A percentile compares a stretch with the other conserved stretches of the same genome.
Evolutionary conservation across 768 basidiomycete genomes (phyloP).

Genomic region (Hirschioporus abietinus): DNA sequence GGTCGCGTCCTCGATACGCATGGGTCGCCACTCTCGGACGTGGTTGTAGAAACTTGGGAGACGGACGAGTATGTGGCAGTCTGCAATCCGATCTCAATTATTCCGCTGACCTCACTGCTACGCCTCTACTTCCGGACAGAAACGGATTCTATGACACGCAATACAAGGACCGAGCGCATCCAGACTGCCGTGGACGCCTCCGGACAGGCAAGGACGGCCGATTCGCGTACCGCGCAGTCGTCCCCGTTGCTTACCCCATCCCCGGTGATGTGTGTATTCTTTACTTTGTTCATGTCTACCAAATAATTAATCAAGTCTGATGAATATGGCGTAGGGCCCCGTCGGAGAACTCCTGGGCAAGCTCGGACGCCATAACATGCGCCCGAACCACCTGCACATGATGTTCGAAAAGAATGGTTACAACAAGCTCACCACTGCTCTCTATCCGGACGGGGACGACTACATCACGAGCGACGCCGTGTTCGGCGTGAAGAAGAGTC

Average conservation of each 20-base stretch:
- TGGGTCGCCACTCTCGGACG: conserved; percentile 60
- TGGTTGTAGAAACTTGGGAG: conserved; percentile 81
- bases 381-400: conserved; percentile 79
- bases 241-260: conserved; percentile 69
- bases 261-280: conserved; percentile 51
- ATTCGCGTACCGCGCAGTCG: conserved; percentile 67
- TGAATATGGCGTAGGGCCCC: conserved; percentile 44
- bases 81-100: conserved; percentile 3
- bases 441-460: conserved; percentile 67
- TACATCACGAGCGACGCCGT: conserved; percentile 69
- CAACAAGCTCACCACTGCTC: conserved; percentile 64
- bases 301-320: not conserved
- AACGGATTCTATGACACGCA: conserved; percentile 37
- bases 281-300: conserved; percentile 7
- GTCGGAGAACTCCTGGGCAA: conserved; percentile 55
- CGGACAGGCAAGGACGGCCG: conserved; percentile 53
- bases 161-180: conserved; percentile 47
- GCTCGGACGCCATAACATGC: conserved; percentile 65
- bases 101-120: not conserved
- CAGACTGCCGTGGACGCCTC: conserved; percentile 73
- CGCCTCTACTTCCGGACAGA: not conserved
- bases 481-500: conserved; percentile 76
- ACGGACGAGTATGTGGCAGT: conserved; percentile 43
- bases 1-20: conserved; percentile 60
- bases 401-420: conserved; percentile 67